phyloP scores from a whole-genome alignment of 768 basidiomycete species.

The Leccinum incarnatum region DNA sequence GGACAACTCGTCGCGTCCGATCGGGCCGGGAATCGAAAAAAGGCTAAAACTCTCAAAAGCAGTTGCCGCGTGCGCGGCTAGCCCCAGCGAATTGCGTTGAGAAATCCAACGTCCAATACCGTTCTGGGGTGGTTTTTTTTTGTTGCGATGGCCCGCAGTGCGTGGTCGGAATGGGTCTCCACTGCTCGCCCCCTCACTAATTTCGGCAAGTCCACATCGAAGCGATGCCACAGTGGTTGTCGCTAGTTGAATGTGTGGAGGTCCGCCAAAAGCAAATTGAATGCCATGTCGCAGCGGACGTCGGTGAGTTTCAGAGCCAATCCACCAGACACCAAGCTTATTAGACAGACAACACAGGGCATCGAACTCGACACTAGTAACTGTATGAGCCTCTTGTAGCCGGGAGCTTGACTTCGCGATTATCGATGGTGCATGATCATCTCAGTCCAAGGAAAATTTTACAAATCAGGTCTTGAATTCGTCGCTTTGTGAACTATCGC shows the following conservation, averaged over 20 bases:
- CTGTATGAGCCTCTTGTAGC: slow-evolving; percentile 4
- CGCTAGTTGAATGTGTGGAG: background rate
- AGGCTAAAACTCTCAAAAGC: slow-evolving; percentile 18
- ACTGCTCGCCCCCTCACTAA: background rate
- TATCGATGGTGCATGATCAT: slow-evolving; percentile 16
- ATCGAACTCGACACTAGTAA: slow-evolving; percentile 5
- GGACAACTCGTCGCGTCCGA: background rate
- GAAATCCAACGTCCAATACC: background rate
- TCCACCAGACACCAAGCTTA: background rate
- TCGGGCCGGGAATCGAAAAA: slow-evolving; percentile 16
- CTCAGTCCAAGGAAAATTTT: slow-evolving; percentile 8
- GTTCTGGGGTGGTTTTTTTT: background rate
- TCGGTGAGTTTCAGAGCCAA: background rate
- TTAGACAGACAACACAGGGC: background rate
- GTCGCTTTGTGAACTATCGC: slow-evolving; percentile 1
- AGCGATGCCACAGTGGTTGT: background rate
- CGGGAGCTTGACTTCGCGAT: slow-evolving; percentile 20
- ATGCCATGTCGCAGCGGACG: background rate
- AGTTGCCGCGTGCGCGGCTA: slow-evolving; percentile 5
- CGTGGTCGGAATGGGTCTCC: background rate
- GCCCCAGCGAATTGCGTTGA: background rate
- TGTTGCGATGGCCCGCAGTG: background rate
- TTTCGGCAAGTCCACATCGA: background rate
- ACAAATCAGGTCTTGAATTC: slow-evolving; percentile 4
- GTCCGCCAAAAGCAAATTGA: background rate